Percentiles rank a stretch among this genome's conserved stretches.
These are phyloP conservation scores for Pseudofabraea citricarpa DNA, from an alignment of 2,329 filamentous ascomycete species.

Conservation along the genomic window DNA sequence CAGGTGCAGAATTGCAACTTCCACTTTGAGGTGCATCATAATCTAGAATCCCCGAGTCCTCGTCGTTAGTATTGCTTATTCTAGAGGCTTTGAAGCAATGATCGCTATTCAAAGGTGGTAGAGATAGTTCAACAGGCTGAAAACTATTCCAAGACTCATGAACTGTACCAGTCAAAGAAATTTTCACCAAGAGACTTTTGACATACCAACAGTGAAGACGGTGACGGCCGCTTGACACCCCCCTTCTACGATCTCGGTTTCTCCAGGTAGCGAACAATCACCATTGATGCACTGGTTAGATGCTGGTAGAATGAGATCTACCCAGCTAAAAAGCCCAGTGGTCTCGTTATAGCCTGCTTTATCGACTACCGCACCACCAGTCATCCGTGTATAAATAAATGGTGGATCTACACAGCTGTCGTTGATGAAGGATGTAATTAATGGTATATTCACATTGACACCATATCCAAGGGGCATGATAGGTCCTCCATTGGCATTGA, in stretches of 20 bases:
- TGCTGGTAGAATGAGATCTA: slow-evolving; percentile 33
- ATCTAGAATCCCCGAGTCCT: too few relatives aligned
- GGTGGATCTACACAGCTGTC: slow-evolving; percentile 35
- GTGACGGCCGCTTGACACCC: slow-evolving; percentile 35
- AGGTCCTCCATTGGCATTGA: slow-evolving; percentile 25
- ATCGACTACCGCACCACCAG: slow-evolving; percentile 42
- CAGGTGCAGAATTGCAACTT: not conserved
- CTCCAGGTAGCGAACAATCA: slow-evolving; percentile 44
- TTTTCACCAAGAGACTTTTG: too few relatives aligned
- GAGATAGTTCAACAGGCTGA: too few relatives aligned
- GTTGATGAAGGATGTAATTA: slow-evolving; percentile 33
- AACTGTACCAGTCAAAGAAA: too few relatives aligned
- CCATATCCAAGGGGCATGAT: slow-evolving; percentile 45
- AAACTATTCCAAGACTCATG: too few relatives aligned
- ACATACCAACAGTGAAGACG: slow-evolving; percentile 44
- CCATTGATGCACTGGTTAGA: slow-evolving; percentile 47
- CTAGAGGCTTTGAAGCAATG: too few relatives aligned
- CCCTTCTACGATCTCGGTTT: slow-evolving; percentile 41
- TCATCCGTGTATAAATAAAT: slow-evolving; percentile 42
- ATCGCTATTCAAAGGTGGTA: too few relatives aligned
- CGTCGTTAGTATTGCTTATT: too few relatives aligned
- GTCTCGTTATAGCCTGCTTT: slow-evolving; percentile 38
- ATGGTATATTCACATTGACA: slow-evolving; percentile 45
- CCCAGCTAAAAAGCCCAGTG: slow-evolving; percentile 38
- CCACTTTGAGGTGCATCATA: slow-evolving; percentile 39